phyloP scores from a whole-genome alignment of 345 rosid species.

The Camelina laxa region DNA sequence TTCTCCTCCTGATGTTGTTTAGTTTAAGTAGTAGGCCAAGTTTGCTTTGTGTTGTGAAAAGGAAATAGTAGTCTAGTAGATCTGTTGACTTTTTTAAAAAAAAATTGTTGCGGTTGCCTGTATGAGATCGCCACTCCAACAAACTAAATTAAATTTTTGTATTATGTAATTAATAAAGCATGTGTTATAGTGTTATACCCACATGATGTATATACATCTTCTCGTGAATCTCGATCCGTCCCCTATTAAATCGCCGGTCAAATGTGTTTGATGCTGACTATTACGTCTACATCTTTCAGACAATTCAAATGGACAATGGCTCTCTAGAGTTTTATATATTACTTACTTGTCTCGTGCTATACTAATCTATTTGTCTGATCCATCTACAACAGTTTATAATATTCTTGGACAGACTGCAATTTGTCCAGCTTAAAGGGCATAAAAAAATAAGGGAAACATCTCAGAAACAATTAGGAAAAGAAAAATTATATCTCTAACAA shows the following conservation, averaged over 20 bases:
- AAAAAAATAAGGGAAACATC: background rate
- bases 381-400: background rate
- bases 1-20: conserved; percentile 30
- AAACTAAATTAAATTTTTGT: conserved; percentile 31
- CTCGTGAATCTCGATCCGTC: background rate
- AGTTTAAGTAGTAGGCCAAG: conserved; percentile 30
- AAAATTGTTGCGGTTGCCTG: background rate
- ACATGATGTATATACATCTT: conserved; percentile 40
- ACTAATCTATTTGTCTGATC: conserved; percentile 14
- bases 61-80: conserved; percentile 21
- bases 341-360: conserved; percentile 17
- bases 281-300: conserved; percentile 33
- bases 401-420: background rate
- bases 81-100: conserved; percentile 27
- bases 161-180: conserved; percentile 19
- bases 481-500: background rate
- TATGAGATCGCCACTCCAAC: conserved; percentile 36
- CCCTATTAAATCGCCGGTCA: conserved; percentile 42
- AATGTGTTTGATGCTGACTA: conserved; percentile 33
- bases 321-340: conserved; percentile 20
- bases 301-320: conserved; percentile 25
- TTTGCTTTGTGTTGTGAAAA: conserved; percentile 37
- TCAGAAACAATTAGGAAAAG: conserved; percentile 4
- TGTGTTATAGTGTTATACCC: conserved; percentile 42
- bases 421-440: background rate